Base-by-base conservation (phyloP, 805 yeast genomes). In the Candida endomychidarum region DNA sequence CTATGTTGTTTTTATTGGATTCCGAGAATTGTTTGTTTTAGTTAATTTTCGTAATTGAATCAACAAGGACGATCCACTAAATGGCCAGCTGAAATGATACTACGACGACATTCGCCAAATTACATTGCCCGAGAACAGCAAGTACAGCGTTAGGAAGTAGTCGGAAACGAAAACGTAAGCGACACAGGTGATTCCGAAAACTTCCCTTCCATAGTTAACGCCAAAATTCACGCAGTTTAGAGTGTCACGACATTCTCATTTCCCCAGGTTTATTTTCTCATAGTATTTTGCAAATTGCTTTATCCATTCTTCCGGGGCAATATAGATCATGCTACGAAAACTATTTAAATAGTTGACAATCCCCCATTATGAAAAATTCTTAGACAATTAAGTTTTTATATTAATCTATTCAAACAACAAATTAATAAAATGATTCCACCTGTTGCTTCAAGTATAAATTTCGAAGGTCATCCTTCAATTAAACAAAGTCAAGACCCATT, bases 361-460 rank as follows among this genome's bases (percentile, higher is more conserved):
- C 44, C 42, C 43, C 34, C 27, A 21, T 12, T 21, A 5, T 20
- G n/a, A n/a, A n/a, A n/a, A n/a, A n/a, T 31, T 31, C 7, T 9
- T 17, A 9, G n/a, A 26, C 24, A 15, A 21, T 23, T 16, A 4
- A 23, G 28, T 23, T 25, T 24, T 26, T 15, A 25, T 12, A 8
- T 9, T n/a, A n/a, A 34, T 17, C 8, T 18, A 23, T 15, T 18
- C 22, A 15, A 17, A 25, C n/a, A 20, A 27, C 8, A 32, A 11
- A 26, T 3, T 15, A n/a, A 5, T 16, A 25, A 46, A 38, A 68
- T 68, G 74, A 52, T 63, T 49, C 74, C 74, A 53, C 74, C 74
- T 28, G 59, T 70, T 41, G 75, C 74, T 45, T 69, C 74, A 16
- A 58, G 68, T 29, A 62, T 69, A 43, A 64, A 69, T 51, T 69